phyloP scores from a whole-genome alignment of 2,329 filamentous ascomycete species.

The Fusarium sp. region DNA sequence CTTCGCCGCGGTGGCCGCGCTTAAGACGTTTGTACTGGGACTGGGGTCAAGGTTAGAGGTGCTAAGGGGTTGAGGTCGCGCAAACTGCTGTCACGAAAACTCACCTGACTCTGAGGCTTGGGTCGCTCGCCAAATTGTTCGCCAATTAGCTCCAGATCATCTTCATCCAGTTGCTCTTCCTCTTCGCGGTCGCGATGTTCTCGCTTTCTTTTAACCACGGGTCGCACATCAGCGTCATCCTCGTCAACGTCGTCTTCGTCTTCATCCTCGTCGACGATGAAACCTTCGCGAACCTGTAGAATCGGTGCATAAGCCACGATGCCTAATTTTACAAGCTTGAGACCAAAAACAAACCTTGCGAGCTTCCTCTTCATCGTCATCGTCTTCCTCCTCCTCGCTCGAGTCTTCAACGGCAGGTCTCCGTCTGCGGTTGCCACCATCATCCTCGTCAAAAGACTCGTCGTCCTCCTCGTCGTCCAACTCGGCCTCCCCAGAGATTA shows the following conservation, averaged over 20 bases:
- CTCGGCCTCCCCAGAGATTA: slow-evolving; percentile 88
- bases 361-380: slow-evolving; percentile 89
- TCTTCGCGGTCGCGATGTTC: slow-evolving; percentile 81
- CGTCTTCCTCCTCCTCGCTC: slow-evolving; percentile 91
- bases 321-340: slow-evolving; percentile 1
- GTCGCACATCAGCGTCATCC: slow-evolving; percentile 64
- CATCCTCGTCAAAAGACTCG: slow-evolving; percentile 83
- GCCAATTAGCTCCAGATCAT: slow-evolving; percentile 95
- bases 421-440: slow-evolving; percentile 67
- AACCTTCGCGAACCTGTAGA: slow-evolving; percentile 85
- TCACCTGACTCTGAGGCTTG: slow-evolving; percentile 76
- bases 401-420: slow-evolving; percentile 75
- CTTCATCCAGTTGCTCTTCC: slow-evolving; percentile 92
- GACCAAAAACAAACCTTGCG: slow-evolving; percentile 68
- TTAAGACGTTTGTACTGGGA: slow-evolving; percentile 97
- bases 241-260: slow-evolving; percentile 78
- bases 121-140: slow-evolving; percentile 76
- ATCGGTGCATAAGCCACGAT: slow-evolving; percentile 24
- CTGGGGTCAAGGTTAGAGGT: slow-evolving; percentile 55
- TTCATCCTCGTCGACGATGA: slow-evolving; percentile 94
- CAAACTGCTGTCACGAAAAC: slow-evolving; percentile 35
- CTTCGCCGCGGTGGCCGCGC: slow-evolving; percentile 82
- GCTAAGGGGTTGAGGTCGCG: neutral
- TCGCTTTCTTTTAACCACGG: slow-evolving; percentile 77
- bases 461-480: slow-evolving; percentile 89